A percentile compares a stretch with the other conserved stretches of the same genome.
These are phyloP conservation scores for Colletotrichum noveboracense DNA, from an alignment of 2,329 filamentous ascomycete genomes.

Conservation along the genomic window DNA sequence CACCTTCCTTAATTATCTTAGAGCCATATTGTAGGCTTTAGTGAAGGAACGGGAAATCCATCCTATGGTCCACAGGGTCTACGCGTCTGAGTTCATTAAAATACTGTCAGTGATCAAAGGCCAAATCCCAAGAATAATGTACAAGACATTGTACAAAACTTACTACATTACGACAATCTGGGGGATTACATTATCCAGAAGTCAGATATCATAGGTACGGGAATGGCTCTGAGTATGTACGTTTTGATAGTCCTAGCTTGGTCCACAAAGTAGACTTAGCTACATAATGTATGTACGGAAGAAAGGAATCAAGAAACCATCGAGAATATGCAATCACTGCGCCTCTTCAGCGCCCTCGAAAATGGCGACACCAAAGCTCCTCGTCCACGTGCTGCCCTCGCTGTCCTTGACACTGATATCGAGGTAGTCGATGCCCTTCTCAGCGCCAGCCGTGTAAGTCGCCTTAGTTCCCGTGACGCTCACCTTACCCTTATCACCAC, in stretches of 20 bases:
- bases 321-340: background rate
- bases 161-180: accelerated
- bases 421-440: conserved; percentile 22
- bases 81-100: background rate
- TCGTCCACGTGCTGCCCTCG: conserved; percentile 25
- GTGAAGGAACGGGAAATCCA: background rate
- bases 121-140: accelerated
- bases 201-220: background rate
- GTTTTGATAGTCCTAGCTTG: background rate
- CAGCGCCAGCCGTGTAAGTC: conserved; percentile 19
- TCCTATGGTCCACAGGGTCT: background rate
- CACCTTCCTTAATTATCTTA: too few relatives aligned
- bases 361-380: conserved; percentile 24
- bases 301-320: accelerated
- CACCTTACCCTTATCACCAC: conserved; percentile 18
- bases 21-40: too few relatives aligned
- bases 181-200: accelerated
- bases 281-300: background rate
- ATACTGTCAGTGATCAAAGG: too few relatives aligned
- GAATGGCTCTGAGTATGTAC: background rate
- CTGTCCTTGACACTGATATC: conserved; percentile 21
- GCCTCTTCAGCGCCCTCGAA: conserved; percentile 6
- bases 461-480: conserved; percentile 17
- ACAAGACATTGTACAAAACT: background rate
- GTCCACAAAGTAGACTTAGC: accelerated